Base-by-base conservation (phyloP, 2,329 filamentous ascomycete species). In the Passalora sequoiae region DNA sequence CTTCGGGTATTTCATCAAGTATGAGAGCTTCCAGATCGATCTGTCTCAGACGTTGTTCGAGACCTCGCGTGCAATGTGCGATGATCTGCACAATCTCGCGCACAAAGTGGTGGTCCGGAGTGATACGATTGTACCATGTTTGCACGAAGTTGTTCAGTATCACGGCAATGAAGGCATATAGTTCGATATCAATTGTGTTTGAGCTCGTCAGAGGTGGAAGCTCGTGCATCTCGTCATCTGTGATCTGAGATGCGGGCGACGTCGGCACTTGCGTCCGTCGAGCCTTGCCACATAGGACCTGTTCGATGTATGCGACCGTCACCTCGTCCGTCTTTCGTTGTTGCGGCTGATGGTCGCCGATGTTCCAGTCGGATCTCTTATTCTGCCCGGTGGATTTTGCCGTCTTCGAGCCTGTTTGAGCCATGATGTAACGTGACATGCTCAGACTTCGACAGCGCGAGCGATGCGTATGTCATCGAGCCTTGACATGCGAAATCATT, bases 81-180 rank as follows among this genome's bases (percentile, higher is more conserved):
- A 97, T 86, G 54, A 95, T 83, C 60, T 88, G 86, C 41, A 97
- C 75, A 45, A 96, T 77, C 69, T 96, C 89, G 55, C 84, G 83
- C 47, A 92, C 82, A 61, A 98, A 94, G 9, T 80, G 76, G 62
- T 89, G 85, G 66, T 98, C 91, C 3, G 88, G 80, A 1, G 91
- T 96, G 64, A 98, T 92, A 65, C 84, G 91, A 53, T 74, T 76
- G 70, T 98, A 98, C 92, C 92, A 98, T 22, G 80, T 81, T 64
- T 92, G 83, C 27, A 98, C 85, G 63, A 89, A 95, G 53, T 96
- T 89, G 59, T 86, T 82, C 57, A 96, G 74, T 49, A 97, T 81
- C 46, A 97, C 84, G 40, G 92, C 86, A 48, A 98, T 81, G 47
- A 97, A 78, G 20, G 87, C 91, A 63, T 97, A 98, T 4, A 98